Conservation (phyloP, 805 yeast genomes). For the Wickerhamomyces alni region DNA sequence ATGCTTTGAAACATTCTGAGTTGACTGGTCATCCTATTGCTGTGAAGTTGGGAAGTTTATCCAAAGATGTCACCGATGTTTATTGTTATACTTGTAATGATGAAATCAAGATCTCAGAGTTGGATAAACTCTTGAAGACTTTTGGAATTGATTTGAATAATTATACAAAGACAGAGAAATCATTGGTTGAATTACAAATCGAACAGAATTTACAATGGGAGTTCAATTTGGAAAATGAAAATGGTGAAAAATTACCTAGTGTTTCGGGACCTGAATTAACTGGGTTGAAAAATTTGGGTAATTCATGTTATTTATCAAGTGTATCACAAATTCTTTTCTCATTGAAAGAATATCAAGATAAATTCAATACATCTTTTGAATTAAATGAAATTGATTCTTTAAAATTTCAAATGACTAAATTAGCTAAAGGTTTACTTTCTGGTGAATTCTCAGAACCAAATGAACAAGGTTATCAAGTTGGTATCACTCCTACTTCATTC, state of each 20-base stretch:
- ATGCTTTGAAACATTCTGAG: constrained; percentile 73
- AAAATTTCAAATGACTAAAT: constrained; percentile 68
- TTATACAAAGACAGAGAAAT: constrained; percentile 74
- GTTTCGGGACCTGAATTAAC: constrained; percentile 73
- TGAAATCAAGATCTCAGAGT: constrained; percentile 70
- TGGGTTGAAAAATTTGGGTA: constrained; percentile 87
- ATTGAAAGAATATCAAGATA: constrained; percentile 25
- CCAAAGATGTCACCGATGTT: constrained; percentile 74
- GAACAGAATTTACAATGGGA: constrained; percentile 95
- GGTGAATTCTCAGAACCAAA: constrained; percentile 69
- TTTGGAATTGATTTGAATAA: constrained; percentile 61
- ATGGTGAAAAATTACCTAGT: constrained; percentile 60
- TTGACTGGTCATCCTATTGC: constrained; percentile 68
- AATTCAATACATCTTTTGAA: constrained; percentile 25
- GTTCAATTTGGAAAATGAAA: constrained; percentile 67
- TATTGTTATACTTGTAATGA: constrained; percentile 89
- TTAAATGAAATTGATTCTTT: constrained; percentile 45
- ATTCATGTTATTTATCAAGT: constrained; percentile 86
- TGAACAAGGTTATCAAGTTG: constrained; percentile 49
- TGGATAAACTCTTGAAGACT: constrained; percentile 40
- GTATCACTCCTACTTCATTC: constrained; percentile 72
- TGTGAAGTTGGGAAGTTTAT: constrained; percentile 83
- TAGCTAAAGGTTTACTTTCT: constrained; percentile 72
- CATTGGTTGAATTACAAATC: constrained; percentile 79
- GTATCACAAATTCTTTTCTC: constrained; percentile 66